These are phyloP conservation scores for Diaporthe humulicola DNA, from an alignment of 2,329 filamentous ascomycete genomes.

Conservation along the genomic window DNA sequence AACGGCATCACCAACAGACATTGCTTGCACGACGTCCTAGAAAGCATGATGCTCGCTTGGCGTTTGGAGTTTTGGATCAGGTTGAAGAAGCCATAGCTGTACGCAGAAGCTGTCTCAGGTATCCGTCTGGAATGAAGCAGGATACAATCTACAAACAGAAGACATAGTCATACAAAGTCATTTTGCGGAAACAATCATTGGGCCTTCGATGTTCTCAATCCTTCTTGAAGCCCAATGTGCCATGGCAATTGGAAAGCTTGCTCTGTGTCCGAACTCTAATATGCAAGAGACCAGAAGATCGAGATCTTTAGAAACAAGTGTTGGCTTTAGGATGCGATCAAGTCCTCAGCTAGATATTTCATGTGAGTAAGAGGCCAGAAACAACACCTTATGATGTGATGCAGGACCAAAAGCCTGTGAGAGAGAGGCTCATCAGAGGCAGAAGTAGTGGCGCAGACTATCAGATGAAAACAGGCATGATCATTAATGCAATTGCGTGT, in stretches of 20 bases:
- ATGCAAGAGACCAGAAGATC: neutral
- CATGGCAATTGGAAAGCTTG: too few species aligned
- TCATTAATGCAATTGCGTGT: neutral
- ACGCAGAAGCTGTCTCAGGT: too few species aligned
- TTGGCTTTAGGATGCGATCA: neutral
- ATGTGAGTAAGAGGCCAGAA: neutral
- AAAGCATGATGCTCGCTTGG: too few species aligned
- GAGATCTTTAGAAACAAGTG: neutral
- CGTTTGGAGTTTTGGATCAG: neutral
- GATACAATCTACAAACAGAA: neutral
- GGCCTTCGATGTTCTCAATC: neutral
- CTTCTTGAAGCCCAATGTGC: neutral
- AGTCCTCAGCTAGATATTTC: too few species aligned
- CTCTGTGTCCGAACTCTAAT: too few species aligned
- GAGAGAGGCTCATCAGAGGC: neutral
- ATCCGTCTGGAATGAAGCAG: neutral
- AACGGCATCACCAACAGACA: constrained; percentile 15
- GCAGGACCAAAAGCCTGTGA: neutral
- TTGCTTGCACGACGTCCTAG: constrained; percentile 18
- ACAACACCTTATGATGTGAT: neutral
- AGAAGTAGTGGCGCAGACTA: too few species aligned
- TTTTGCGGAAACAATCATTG: neutral
- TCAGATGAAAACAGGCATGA: neutral
- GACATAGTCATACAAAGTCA: neutral
- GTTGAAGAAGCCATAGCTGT: neutral